Base-by-base conservation (phyloP, 1,284 basidiomycete genomes). In the Rugosomyces carneus region DNA sequence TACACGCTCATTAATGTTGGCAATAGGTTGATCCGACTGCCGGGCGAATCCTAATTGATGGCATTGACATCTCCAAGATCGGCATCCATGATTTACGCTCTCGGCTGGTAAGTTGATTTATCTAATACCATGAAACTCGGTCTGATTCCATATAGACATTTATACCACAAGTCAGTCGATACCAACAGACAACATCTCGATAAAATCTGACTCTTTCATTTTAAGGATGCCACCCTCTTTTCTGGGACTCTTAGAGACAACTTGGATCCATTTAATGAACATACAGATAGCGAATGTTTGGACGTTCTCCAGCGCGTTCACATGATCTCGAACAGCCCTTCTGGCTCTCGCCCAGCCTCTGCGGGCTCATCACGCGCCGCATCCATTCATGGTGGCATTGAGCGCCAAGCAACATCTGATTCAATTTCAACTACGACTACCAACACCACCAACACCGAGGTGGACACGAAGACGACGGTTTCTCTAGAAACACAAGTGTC, bases 41-140 rank as follows among this genome's bases (percentile, higher is more conserved):
- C 8, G 94, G 94, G 0, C 76, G 72, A 39, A 93, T 97, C 51
- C 44, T 85, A 43, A 81, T 96, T 35, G 92, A 94, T 54, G 92
- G 92, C 0, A 82, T 96, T 54, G 91, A 96, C 62, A 90, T 96
- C 47, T 83, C 86, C 0, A 81, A 70, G 4, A 93, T 98, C 51
- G 93, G 93, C 1, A 69, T 95, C 18, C 77, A 90, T 59, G 91
- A 94, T 62, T 62, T 96, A 45, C 77, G 92, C 26, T 83, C 83
- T 13, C 73, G 84, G 42, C 60, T 91, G 57, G 83, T 83, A 58
- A 59, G 79, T 66, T 24, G 16, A 36, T 5, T 9, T 37, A 8
- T 20, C 34, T 6, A n/a, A 37, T 18, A 21, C 10, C 8, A 23
- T 10, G 24, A 23, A 24, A 16, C 16, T 31, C 32, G 52, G 31